phyloP scores from a whole-genome alignment of 176 grass and related monocot genomes.

The Neostapfia colusana region DNA sequence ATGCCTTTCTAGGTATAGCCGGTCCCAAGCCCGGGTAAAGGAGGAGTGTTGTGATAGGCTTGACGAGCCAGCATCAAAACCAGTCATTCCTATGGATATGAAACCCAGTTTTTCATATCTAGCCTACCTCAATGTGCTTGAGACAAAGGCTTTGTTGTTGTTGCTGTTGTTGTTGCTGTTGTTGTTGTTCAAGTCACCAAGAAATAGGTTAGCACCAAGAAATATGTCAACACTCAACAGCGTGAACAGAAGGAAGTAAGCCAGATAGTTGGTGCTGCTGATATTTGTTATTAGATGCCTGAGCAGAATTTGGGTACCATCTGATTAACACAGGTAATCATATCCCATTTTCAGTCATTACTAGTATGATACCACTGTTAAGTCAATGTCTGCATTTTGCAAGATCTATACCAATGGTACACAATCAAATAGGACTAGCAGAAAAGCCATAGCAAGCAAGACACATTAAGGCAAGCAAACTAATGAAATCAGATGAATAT shows the following conservation, averaged over 20 bases:
- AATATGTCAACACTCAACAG: too few species aligned
- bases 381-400: neutral
- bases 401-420: conserved; percentile 20
- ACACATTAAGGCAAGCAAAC: neutral
- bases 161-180: too few species aligned
- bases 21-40: too few species aligned
- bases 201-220: too few species aligned
- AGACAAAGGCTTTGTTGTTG: too few species aligned
- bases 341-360: neutral
- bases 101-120: too few species aligned
- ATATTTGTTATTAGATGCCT: neutral
- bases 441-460: conserved; percentile 7
- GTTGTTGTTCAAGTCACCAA: neutral
- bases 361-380: neutral
- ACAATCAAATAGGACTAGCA: neutral
- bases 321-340: neutral
- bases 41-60: too few species aligned
- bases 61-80: too few species aligned
- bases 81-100: too few species aligned
- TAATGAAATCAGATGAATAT: neutral
- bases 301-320: neutral
- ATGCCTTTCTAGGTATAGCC: too few species aligned
- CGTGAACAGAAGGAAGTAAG: neutral
- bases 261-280: neutral
- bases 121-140: too few species aligned